Evolutionary conservation across 2,329 filamentous ascomycete species (phyloP).

Genomic region (Fusarium scirpi): DNA sequence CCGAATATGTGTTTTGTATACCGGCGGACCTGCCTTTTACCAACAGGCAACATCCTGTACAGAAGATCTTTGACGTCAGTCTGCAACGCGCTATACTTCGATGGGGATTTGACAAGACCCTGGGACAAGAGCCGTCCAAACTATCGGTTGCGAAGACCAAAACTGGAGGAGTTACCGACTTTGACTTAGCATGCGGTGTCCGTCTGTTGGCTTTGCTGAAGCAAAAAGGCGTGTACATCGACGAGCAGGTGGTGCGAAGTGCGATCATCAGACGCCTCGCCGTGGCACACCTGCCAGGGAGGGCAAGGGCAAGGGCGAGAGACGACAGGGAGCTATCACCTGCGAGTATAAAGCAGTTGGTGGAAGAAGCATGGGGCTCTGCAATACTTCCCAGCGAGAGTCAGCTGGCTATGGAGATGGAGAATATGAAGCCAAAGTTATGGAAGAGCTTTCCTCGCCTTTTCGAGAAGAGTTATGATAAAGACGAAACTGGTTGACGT

Average conservation of each 20-base stretch:
- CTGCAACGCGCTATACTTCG: conserved; percentile 58
- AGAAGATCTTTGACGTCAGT: conserved; percentile 57
- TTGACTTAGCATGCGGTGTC: conserved; percentile 54
- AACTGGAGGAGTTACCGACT: conserved; percentile 37
- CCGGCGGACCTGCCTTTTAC: conserved; percentile 57
- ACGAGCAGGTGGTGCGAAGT: conserved; percentile 49
- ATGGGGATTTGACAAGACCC: conserved; percentile 59
- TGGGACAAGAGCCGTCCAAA: conserved; percentile 41
- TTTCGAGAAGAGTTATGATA: conserved; percentile 47
- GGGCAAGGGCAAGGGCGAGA: conserved; percentile 46
- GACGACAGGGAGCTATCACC: conserved; percentile 50
- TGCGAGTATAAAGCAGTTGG: conserved; percentile 48
- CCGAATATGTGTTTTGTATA: conserved; percentile 41
- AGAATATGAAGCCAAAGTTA: conserved; percentile 47
- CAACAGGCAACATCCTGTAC: conserved; percentile 60
- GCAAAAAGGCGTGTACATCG: conserved; percentile 53
- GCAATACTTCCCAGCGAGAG: conserved; percentile 46
- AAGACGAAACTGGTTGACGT: conserved; percentile 9
- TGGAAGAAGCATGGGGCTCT: conserved; percentile 53
- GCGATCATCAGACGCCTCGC: conserved; percentile 49
- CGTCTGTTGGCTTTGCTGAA: conserved; percentile 52
- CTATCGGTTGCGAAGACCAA: conserved; percentile 22
- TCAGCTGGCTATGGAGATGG: conserved; percentile 46
- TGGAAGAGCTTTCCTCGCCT: conserved; percentile 49
- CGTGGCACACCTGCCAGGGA: conserved; percentile 47